A percentile compares a stretch with the other conserved stretches of the same genome.
Conservation (phyloP, 768 basidiomycete species). For the Glaciozyma martinii region DNA sequence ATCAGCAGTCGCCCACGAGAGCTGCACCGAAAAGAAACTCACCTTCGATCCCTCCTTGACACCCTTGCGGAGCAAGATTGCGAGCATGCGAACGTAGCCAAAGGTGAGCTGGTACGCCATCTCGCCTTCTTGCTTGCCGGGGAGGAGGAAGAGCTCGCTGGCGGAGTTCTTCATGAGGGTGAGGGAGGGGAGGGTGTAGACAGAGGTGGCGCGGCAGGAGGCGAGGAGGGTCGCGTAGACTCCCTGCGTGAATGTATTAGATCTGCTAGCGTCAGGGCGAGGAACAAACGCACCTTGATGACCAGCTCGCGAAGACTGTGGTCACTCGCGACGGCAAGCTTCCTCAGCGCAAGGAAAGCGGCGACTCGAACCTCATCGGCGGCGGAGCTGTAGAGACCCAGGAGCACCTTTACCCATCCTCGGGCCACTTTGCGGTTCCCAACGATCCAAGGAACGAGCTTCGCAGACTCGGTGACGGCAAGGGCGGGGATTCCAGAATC, state of each 20-base stretch:
- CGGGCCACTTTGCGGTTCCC: conserved; percentile 76
- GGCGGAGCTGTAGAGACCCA: conserved; percentile 43
- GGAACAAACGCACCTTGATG: conserved; percentile 56
- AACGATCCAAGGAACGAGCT: conserved; percentile 79
- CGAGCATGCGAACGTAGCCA: conserved; percentile 87
- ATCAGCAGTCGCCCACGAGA: background rate
- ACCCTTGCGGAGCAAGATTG: conserved; percentile 80
- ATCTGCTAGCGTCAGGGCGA: background rate
- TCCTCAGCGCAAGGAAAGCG: conserved; percentile 74
- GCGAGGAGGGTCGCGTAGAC: conserved; percentile 82
- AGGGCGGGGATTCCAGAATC: conserved; percentile 43
- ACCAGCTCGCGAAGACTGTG: conserved; percentile 72
- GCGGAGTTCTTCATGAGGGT: conserved; percentile 98
- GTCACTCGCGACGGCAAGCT: conserved; percentile 66
- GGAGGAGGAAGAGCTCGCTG: conserved; percentile 75
- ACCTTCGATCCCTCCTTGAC: conserved; percentile 84
- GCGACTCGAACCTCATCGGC: conserved; percentile 74
- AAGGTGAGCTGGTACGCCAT: conserved; percentile 86
- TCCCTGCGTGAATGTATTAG: conserved; percentile 47
- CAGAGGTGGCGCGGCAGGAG: conserved; percentile 71
- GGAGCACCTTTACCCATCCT: conserved; percentile 67
- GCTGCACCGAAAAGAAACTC: conserved; percentile 12
- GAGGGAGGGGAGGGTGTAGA: conserved; percentile 79
- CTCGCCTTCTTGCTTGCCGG: conserved; percentile 47
- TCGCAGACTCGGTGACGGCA: conserved; percentile 73